Evolutionary conservation across 345 rosid genomes (phyloP), one percentile per base, ranked within the genome.

Genomic region (Sisymbrium altissimum): DNA sequence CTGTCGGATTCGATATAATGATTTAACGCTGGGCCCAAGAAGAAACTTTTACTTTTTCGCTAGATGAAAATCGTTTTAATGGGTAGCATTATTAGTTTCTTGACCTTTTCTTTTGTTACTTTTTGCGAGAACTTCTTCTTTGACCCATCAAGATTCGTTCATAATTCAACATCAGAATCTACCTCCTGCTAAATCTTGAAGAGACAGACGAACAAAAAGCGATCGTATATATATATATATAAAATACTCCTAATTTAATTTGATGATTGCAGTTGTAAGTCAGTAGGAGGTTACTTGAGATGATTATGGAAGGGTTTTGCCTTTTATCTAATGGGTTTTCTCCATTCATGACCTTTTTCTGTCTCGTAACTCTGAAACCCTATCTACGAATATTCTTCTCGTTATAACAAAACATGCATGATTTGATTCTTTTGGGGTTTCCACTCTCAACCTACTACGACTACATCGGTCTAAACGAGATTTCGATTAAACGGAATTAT

Each of bases 131-230:
- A 23, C 57, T 14, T 23, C 33, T 25, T 27, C 35, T 53, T 53
- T 53, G 58, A 53, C 58, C 58, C 58, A 25, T 29, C 58, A 6
- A 27, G 35, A 53, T 53, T 53, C 36, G 27, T 32, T 53, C 36
- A 27, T 27, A 53, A 53, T 53, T 53, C 58, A 53, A 27, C 58
- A 53, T 53, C 35, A 53, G 58, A 53, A 53, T 53, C 58, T 53
- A 53, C 36, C 58, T 53, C 58, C 36, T 53, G 58, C 58, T 6
- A 53, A 53, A 53, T 27, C 18, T 13, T 2, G 33, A 52, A 52
- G 29, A 13, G 57, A 12, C 57, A 52, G 33, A 14, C 14, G 14
- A 6, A 23, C 25, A 50, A 50, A 52, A 52, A 52, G 57, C 9
- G 14, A 23, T 25, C 32, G 15, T 21, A 50, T 9, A 49, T 49